Percentiles rank a stretch among this genome's conserved stretches.
Evolutionary conservation across 2,329 filamentous ascomycete species (phyloP).

Genomic region (Magnaporthiopsis incrustans): DNA sequence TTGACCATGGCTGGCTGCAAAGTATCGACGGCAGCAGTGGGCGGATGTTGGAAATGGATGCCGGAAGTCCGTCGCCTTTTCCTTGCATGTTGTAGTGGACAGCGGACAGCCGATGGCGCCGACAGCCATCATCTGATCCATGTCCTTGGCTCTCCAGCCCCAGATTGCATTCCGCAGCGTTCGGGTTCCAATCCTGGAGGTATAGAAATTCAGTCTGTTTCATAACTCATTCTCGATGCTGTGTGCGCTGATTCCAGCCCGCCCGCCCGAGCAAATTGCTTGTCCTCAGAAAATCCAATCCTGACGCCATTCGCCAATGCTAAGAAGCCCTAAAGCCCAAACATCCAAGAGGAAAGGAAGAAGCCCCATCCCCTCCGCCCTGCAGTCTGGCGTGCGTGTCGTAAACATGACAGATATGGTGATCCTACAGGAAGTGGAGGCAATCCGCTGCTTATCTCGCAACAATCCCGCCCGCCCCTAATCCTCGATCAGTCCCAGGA

Average conservation of each 20-base stretch:
- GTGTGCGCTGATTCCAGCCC: too few relatives aligned
- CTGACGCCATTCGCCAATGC: background rate
- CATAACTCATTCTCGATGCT: background rate
- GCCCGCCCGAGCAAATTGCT: background rate
- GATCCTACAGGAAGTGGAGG: background rate
- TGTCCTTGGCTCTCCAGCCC: background rate
- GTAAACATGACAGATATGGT: background rate
- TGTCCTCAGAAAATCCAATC: background rate
- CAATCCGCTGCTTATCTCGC: background rate
- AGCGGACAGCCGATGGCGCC: background rate
- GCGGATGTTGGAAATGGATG: background rate
- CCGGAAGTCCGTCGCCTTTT: background rate
- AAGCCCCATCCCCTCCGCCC: background rate
- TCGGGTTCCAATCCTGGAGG: too few relatives aligned
- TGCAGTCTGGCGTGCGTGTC: background rate
- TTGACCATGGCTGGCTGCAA: background rate
- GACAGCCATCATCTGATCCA: background rate
- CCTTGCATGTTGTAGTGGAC: background rate
- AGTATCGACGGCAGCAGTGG: too few relatives aligned
- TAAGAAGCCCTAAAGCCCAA: background rate
- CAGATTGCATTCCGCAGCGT: background rate
- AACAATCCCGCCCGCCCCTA: constrained; percentile 8
- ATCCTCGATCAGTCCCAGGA: constrained; percentile 58
- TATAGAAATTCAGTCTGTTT: background rate
- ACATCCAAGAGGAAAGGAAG: background rate